A percentile compares a stretch with the other conserved stretches of the same genome.
phyloP scores from a whole-genome alignment of 495 filamentous ascomycete genomes.

The Tuber aestivum region DNA sequence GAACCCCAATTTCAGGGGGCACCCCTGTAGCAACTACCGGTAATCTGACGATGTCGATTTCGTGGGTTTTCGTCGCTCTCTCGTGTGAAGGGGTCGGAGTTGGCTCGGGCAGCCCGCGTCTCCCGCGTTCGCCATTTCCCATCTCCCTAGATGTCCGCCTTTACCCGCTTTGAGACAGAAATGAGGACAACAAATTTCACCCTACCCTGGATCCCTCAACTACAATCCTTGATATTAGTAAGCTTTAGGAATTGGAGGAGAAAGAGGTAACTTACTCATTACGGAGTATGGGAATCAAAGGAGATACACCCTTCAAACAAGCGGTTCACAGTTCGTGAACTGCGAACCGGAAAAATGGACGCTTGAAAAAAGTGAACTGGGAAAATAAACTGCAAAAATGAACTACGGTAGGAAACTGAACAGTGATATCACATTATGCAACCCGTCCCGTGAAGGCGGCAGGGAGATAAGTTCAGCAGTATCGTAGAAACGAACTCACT shows the following conservation, averaged over 20 bases:
- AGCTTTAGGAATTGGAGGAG: not conserved
- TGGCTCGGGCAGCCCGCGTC: not conserved
- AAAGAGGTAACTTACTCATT: not conserved
- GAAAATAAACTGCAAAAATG: not conserved
- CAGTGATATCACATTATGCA: not conserved
- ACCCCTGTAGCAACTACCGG: not conserved
- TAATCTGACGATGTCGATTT: not conserved
- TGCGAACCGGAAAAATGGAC: not conserved
- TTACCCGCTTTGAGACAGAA: not conserved
- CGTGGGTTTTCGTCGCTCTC: not conserved
- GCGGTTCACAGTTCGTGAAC: not conserved
- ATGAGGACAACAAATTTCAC: not conserved
- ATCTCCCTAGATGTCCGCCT: not conserved
- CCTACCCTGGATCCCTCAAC: not conserved
- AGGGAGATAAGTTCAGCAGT: not conserved
- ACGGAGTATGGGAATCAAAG: not conserved
- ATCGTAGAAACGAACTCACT: not conserved
- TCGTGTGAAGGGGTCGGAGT: not conserved
- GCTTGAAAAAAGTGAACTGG: too few relatives aligned
- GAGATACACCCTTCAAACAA: not conserved
- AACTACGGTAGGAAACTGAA: not conserved
- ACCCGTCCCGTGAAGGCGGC: not conserved
- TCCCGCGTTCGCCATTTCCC: not conserved
- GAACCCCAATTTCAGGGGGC: not conserved
- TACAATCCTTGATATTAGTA: not conserved